Conservation (phyloP, 345 rosid species). For the Excoecaria agallocha region DNA sequence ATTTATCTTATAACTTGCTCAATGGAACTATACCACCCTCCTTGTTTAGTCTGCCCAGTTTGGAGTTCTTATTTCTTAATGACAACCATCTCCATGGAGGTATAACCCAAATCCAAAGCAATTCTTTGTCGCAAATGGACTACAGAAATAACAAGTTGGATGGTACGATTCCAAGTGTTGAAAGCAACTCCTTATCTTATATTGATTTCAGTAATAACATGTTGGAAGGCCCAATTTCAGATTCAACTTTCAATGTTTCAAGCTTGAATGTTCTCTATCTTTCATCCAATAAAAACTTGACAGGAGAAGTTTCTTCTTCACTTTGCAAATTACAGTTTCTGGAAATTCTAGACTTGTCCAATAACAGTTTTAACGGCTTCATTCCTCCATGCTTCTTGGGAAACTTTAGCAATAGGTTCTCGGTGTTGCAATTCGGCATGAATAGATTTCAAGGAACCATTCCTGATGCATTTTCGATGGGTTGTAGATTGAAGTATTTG, state of each 20-base stretch:
- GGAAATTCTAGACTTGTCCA: constrained; percentile 16
- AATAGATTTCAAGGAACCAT: constrained; percentile 9
- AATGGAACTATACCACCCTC: no score
- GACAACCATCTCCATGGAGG: neutral
- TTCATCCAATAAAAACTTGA: neutral
- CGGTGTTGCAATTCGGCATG: neutral
- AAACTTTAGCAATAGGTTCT: neutral
- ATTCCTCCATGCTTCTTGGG: constrained; percentile 21
- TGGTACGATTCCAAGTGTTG: constrained; percentile 13
- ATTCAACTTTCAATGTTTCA: neutral
- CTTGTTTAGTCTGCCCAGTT: neutral
- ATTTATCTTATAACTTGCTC: no score
- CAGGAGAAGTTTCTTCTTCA: neutral
- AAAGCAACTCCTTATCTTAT: neutral
- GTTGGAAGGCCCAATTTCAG: constrained; percentile 16
- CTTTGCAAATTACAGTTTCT: neutral
- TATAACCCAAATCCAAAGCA: neutral
- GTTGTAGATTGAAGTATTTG: neutral
- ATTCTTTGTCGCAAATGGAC: neutral
- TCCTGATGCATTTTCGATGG: neutral
- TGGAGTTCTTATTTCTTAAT: neutral
- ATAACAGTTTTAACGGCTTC: constrained; percentile 25
- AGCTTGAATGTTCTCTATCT: neutral
- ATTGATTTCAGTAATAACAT: neutral
- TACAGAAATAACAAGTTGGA: constrained; percentile 4